Evolutionary conservation across 768 basidiomycete species (phyloP).

Genomic region (Psilocybe azurescens): DNA sequence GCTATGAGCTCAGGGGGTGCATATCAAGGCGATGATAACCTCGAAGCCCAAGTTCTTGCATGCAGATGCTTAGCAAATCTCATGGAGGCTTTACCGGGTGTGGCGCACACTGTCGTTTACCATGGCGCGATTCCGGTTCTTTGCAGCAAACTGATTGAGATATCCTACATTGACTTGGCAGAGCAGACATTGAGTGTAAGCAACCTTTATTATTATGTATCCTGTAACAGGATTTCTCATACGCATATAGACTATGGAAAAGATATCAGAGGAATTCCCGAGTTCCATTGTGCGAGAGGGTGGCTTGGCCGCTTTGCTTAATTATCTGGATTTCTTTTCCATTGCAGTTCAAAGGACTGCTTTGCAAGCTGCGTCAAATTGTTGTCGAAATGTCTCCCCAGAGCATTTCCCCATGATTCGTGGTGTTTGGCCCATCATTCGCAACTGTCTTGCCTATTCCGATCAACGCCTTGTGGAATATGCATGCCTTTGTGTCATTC

Average conservation of each 20-base stretch:
- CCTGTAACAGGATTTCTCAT: constrained; percentile 17
- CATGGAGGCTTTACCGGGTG: constrained; percentile 98
- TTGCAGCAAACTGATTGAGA: constrained; percentile 96
- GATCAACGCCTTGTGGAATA: constrained; percentile 98
- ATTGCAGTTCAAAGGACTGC: constrained; percentile 98
- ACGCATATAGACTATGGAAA: constrained; percentile 85
- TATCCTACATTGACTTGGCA: constrained; percentile 96
- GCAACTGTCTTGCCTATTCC: constrained; percentile 88
- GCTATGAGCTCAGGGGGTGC: constrained; percentile 77
- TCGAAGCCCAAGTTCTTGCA: constrained; percentile 94
- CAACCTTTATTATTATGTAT: constrained; percentile 19
- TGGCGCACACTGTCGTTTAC: constrained; percentile 96
- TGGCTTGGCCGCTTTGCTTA: constrained; percentile 89
- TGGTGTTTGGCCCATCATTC: constrained; percentile 91
- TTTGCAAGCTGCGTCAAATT: constrained; percentile 94
- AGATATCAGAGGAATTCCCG: constrained; percentile 98
- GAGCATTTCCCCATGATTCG: constrained; percentile 91
- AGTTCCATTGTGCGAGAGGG: constrained; percentile 96
- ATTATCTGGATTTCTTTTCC: constrained; percentile 98
- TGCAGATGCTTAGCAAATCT: constrained; percentile 97
- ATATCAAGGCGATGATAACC: constrained; percentile 82
- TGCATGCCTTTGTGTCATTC: constrained; percentile 93
- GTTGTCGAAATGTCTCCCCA: constrained; percentile 89
- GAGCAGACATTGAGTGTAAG: constrained; percentile 97
- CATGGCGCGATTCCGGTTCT: constrained; percentile 98